Base-by-base conservation (phyloP, 2,329 filamentous ascomycete species). In the Raffaelea arxii region DNA sequence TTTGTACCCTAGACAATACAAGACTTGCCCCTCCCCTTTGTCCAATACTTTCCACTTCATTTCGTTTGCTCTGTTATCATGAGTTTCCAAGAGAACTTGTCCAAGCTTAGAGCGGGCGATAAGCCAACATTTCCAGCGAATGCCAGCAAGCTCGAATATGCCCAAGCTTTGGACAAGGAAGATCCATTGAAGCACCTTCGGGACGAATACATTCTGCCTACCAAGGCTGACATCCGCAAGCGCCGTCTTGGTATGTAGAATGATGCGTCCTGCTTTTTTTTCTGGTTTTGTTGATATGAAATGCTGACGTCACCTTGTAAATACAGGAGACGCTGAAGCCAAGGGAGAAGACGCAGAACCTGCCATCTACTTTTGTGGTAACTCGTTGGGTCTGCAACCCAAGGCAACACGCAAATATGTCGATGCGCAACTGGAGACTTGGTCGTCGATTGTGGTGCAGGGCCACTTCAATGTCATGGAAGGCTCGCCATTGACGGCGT, bases 341-440 rank as follows among this genome's bases (percentile, higher is more conserved):
- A 36, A 12, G 14, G 21, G 22, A 39, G 25, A 52, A 9, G 58
- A 63, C 2, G 57, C 69, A n/a, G 65, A 70, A 24, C 65, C 68
- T 41, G 76, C 74, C 49, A 82, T 87, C 49, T 96, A 95, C 63
- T 80, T 96, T 52, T 91, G 88, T 54, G 90, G 90, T 47, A 94
- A 95, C 67, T 94, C 88, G 0, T 75, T 95, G 1, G 89, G 89
- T 32, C 76, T 91, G 4, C 89, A 95, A 62, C 88, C 90, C 39
- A 79, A 76, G 51, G 75, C 75, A 14, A 80, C 82, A 0, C 70
- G 75, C 18, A 67, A 73, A 16, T 81, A 86, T 51, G 66, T 94
- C 51, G 70, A 81, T 40, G 75, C 79, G 5, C 88, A 94, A 54
- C 74, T 94, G 1, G 77, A 84, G 51, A 88, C 86, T 4, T 95